These are phyloP conservation scores for Mesembryanthemum crystallinum DNA, from an alignment of 148 eudicot genomes.

Conservation along the genomic window DNA sequence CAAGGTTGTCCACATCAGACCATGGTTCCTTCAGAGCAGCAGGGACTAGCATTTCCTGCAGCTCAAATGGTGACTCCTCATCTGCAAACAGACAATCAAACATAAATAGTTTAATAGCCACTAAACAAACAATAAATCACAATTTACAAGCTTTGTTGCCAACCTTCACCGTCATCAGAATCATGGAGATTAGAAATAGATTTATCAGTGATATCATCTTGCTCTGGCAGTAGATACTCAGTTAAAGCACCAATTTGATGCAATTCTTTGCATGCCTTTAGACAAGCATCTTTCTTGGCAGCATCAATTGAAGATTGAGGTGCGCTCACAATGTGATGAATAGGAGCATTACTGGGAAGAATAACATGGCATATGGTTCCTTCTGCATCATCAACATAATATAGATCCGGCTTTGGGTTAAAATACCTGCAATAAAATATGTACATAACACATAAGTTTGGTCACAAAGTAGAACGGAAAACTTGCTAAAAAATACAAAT, in stretches of 20 bases:
- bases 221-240: slow-evolving; percentile 84
- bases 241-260: slow-evolving; percentile 86
- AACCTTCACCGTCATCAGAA: slow-evolving; percentile 70
- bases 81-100: slow-evolving; percentile 43
- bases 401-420: slow-evolving; percentile 66
- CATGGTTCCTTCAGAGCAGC: slow-evolving; percentile 59
- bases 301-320: slow-evolving; percentile 73
- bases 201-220: slow-evolving; percentile 44
- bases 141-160: slow-evolving; percentile 7
- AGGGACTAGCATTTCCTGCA: slow-evolving; percentile 92
- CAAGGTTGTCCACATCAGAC: slow-evolving; percentile 37
- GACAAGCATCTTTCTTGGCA: slow-evolving; percentile 90
- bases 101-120: slow-evolving; percentile 10
- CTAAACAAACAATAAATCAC: background rate
- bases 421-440: slow-evolving; percentile 55
- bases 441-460: background rate
- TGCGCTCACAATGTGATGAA: slow-evolving; percentile 51
- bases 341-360: slow-evolving; percentile 91
- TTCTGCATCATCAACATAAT: slow-evolving; percentile 57
- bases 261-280: slow-evolving; percentile 82
- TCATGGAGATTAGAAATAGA: slow-evolving; percentile 40
- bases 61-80: slow-evolving; percentile 55
- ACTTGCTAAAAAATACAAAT: background rate
- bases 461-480: slow-evolving; percentile 1
- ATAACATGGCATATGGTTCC: slow-evolving; percentile 69